Percentiles rank a stretch among this genome's conserved stretches.
Evolutionary conservation across 164 flowering plant species (phyloP).

Genomic region (Cinnamomum micranthum): DNA sequence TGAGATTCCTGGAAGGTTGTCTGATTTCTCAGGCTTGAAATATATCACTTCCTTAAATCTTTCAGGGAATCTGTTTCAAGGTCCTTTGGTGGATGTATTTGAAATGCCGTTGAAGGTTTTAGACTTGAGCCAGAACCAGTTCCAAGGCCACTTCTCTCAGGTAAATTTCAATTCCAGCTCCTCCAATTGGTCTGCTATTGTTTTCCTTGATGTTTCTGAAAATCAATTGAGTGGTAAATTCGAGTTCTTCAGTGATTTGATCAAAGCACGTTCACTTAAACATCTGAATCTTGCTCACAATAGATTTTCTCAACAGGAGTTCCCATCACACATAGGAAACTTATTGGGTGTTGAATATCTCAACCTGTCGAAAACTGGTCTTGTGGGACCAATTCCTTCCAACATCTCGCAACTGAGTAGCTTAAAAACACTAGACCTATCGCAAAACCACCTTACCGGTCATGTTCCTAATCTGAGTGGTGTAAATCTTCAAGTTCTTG

Average conservation of each 20-base stretch:
- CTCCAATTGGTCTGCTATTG: conserved; percentile 56
- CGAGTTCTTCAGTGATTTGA: conserved; percentile 37
- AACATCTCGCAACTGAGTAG: conserved; percentile 37
- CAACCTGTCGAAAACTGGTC: conserved; percentile 60
- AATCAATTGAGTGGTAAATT: conserved; percentile 72
- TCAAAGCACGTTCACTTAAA: conserved; percentile 46
- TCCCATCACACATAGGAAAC: conserved; percentile 30
- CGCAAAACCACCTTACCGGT: conserved; percentile 57
- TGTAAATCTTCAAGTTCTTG: conserved; percentile 46
- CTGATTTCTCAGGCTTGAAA: conserved; percentile 48
- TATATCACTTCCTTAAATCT: conserved; percentile 54
- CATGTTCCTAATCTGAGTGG: conserved; percentile 37
- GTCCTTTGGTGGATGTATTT: conserved; percentile 56
- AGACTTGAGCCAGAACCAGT: conserved; percentile 73
- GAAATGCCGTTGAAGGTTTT: conserved; percentile 48
- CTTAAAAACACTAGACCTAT: conserved; percentile 61
- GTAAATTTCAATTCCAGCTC: conserved; percentile 43
- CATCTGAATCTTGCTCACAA: conserved; percentile 73
- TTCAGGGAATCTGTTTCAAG: conserved; percentile 64
- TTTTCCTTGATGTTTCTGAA: conserved; percentile 63
- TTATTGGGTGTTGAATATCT: conserved; percentile 56
- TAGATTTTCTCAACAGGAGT: conserved; percentile 48
- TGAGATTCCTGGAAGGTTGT: conserved; percentile 46
- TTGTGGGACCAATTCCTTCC: conserved; percentile 43
- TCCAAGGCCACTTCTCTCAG: conserved; percentile 75